phyloP scores from a whole-genome alignment of 257 asterid species.

The Solanum chilense region DNA sequence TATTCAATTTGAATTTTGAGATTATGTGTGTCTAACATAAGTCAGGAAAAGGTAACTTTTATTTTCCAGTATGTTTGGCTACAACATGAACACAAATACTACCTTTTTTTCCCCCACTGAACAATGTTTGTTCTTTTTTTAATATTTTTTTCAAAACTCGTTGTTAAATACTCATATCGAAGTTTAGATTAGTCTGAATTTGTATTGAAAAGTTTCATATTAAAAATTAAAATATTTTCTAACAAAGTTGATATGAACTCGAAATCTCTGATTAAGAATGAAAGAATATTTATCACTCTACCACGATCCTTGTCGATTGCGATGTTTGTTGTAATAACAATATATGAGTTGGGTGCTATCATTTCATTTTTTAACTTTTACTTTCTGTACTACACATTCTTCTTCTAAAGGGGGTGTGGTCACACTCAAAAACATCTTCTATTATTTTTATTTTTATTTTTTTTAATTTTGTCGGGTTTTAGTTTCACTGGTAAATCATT shows the following conservation, averaged over 20 bases:
- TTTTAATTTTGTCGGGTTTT: neutral
- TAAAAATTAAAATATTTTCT: fast-evolving
- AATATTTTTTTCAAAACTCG: too few species aligned
- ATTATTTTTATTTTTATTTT: neutral
- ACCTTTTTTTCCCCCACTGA: neutral
- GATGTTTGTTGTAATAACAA: neutral
- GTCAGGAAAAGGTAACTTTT: neutral
- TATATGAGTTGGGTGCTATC: neutral
- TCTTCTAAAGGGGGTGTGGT: neutral
- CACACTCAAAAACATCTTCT: neutral
- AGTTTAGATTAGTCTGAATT: too few species aligned
- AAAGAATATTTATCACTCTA: fast-evolving
- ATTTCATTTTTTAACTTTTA: neutral
- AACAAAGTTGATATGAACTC: too few species aligned
- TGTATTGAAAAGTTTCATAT: too few species aligned
- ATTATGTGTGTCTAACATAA: neutral
- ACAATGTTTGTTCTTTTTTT: neutral
- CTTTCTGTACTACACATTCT: neutral
- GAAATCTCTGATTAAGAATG: fast-evolving
- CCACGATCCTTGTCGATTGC: fast-evolving
- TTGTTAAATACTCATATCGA: too few species aligned
- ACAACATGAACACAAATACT: neutral
- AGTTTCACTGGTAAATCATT: neutral
- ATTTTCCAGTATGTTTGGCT: neutral
- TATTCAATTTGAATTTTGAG: neutral